Evolutionary conservation across 176 grass and related monocot genomes (phyloP).

Genomic region (Hyparrhenia diplandra): DNA sequence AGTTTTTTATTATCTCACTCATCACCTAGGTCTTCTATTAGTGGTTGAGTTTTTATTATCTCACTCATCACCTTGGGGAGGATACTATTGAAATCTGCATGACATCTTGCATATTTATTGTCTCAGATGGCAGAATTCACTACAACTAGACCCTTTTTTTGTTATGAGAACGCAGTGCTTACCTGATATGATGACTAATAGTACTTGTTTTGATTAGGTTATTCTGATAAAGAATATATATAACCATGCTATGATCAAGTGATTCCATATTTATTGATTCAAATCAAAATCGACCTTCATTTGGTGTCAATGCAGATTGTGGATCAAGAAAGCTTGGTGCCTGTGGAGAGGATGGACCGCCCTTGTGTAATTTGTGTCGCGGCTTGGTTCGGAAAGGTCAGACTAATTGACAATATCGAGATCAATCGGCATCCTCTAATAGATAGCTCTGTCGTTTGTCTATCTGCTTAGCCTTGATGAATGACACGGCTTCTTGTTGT

Average conservation of each 20-base stretch:
- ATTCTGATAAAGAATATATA: neutral
- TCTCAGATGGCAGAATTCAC: too few species aligned
- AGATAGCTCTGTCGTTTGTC: neutral
- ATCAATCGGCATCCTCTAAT: conserved; percentile 14
- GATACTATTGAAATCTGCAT: too few species aligned
- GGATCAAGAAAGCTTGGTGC: conserved; percentile 59
- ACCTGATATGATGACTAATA: too few species aligned
- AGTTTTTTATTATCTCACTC: too few species aligned
- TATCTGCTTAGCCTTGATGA: neutral
- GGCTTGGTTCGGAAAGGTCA: conserved; percentile 76
- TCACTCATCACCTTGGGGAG: too few species aligned
- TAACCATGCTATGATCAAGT: neutral
- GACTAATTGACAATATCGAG: conserved; percentile 80
- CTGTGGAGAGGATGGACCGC: conserved; percentile 35
- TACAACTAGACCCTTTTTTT: too few species aligned
- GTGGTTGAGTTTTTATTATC: too few species aligned
- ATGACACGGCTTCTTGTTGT: neutral
- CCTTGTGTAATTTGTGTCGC: conserved; percentile 66
- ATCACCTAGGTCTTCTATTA: too few species aligned
- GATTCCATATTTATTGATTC: neutral
- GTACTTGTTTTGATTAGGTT: too few species aligned
- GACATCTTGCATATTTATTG: too few species aligned
- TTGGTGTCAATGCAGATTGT: conserved; percentile 46
- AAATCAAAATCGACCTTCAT: neutral
- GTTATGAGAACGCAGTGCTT: too few species aligned